These are phyloP conservation scores for Diaporthe eres DNA, from an alignment of 2,329 filamentous ascomycete species.

Conservation along the genomic window DNA sequence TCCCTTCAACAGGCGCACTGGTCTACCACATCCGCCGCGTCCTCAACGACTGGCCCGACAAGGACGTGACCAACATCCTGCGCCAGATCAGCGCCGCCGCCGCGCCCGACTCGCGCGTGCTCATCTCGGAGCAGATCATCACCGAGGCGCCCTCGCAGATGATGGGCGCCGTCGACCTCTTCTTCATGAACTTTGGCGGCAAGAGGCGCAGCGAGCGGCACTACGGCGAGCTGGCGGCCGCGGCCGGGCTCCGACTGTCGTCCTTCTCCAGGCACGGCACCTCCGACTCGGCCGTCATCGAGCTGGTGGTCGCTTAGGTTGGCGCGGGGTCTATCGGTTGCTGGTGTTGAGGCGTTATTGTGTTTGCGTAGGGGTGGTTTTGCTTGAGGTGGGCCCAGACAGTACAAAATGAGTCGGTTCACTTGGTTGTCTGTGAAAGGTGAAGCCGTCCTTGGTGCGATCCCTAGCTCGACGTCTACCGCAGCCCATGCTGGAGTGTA, in stretches of 20 bases:
- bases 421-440: background rate
- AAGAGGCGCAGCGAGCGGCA: constrained; percentile 45
- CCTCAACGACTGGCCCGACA: constrained; percentile 50
- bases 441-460: background rate
- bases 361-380: background rate
- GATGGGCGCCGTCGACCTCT: constrained; percentile 45
- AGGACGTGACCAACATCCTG: constrained; percentile 43
- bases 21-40: constrained; percentile 49
- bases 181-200: constrained; percentile 47
- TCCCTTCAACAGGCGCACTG: constrained; percentile 42
- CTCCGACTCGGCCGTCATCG: constrained; percentile 19
- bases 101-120: constrained; percentile 42
- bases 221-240: constrained; percentile 19
- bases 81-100: constrained; percentile 44
- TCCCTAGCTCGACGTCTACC: no score
- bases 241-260: constrained; percentile 7
- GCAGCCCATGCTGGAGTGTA: background rate
- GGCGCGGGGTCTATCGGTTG: background rate
- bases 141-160: constrained; percentile 42
- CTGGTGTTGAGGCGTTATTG: background rate
- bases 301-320: constrained; percentile 4
- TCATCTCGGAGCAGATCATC: constrained; percentile 46
- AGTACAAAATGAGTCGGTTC: no score
- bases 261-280: constrained; percentile 22
- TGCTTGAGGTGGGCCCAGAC: background rate